Conservation (phyloP, 768 basidiomycete species). For the Serendipita sp. region DNA sequence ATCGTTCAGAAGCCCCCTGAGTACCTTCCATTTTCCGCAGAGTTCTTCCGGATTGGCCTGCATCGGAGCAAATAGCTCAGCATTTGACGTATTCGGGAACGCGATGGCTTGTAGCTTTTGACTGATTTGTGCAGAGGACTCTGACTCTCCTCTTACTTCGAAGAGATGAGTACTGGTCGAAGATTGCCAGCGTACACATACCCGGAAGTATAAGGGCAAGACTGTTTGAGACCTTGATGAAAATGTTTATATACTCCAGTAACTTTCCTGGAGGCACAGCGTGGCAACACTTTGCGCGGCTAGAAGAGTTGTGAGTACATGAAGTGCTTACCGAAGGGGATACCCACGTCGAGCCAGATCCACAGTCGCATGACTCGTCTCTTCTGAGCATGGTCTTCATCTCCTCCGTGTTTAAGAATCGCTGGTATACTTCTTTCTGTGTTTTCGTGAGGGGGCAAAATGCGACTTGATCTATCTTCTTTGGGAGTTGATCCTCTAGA, state of each 20-base stretch:
- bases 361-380: constrained; percentile 60
- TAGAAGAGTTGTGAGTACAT: constrained; percentile 16
- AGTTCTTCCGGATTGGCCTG: constrained; percentile 45
- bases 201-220: constrained; percentile 73
- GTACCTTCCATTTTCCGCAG: constrained; percentile 75
- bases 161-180: too few relatives aligned
- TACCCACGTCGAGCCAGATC: constrained; percentile 21
- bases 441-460: constrained; percentile 71
- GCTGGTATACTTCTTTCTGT: constrained; percentile 61
- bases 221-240: constrained; percentile 82
- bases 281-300: constrained; percentile 44
- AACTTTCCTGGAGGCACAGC: constrained; percentile 31
- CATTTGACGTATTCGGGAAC: constrained; percentile 33
- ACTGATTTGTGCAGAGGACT: constrained; percentile 19
- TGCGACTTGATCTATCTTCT: constrained; percentile 79
- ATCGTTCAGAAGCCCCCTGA: constrained; percentile 16
- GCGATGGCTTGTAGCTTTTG: constrained; percentile 44
- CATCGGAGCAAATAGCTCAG: constrained; percentile 28
- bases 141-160: too few relatives aligned
- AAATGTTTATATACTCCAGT: constrained; percentile 62
- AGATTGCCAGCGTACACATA: constrained; percentile 16
- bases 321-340: not conserved
- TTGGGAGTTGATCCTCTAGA: constrained; percentile 63
- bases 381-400: constrained; percentile 58
- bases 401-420: constrained; percentile 41